A percentile compares a stretch with the other conserved stretches of the same genome.
Evolutionary conservation across 306 rosid genomes (phyloP).

Genomic region (Acacia confusa): DNA sequence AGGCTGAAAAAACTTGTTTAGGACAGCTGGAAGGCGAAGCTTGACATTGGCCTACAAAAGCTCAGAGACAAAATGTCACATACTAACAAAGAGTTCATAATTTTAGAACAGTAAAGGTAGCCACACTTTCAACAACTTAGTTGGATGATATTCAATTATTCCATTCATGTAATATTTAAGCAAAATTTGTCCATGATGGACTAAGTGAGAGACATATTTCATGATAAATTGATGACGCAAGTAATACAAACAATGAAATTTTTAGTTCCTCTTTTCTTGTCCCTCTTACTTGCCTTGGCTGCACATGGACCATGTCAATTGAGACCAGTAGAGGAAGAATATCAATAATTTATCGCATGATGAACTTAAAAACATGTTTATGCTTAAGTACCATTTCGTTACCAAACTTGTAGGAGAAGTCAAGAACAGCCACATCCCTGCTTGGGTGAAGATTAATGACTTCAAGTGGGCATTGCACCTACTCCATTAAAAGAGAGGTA

Average conservation of each 20-base stretch:
- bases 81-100: constrained; percentile 28
- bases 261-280: background rate
- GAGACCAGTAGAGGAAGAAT: background rate
- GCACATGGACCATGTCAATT: background rate
- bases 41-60: constrained; percentile 71
- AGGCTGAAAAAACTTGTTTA: constrained; percentile 92
- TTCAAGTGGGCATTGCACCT: constrained; percentile 99
- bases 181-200: constrained; percentile 6
- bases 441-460: constrained; percentile 84
- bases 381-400: constrained; percentile 64
- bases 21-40: constrained; percentile 92
- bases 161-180: background rate
- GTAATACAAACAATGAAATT: background rate
- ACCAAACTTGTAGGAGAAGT: constrained; percentile 93
- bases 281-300: constrained; percentile 7
- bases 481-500: constrained; percentile 29
- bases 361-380: constrained; percentile 22
- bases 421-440: constrained; percentile 96
- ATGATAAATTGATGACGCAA: constrained; percentile 1
- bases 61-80: constrained; percentile 21
- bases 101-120: background rate
- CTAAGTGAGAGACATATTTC: constrained; percentile 23
- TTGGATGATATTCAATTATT: constrained; percentile 12
- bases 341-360: background rate
- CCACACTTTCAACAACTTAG: background rate